phyloP scores from a whole-genome alignment of 441 rosid genomes.

The Adansonia madagascariensis region DNA sequence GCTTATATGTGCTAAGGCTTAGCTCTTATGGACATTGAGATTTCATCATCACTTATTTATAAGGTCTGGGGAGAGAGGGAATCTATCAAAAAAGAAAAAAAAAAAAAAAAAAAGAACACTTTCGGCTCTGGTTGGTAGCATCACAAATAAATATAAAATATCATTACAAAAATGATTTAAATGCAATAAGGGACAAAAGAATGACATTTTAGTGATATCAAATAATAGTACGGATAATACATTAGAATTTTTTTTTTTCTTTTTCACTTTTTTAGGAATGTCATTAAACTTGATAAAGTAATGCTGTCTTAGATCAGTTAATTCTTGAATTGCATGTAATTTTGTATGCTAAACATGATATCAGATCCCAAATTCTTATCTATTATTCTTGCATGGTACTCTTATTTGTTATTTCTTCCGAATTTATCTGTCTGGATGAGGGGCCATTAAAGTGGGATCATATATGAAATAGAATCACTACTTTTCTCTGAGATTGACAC shows the following conservation, averaged over 20 bases:
- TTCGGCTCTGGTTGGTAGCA: neutral
- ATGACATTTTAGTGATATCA: neutral
- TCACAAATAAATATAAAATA: neutral
- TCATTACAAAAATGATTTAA: neutral
- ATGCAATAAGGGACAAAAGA: neutral
- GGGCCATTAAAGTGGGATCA: too few relatives aligned
- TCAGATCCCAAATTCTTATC: too few relatives aligned
- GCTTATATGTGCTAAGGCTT: conserved; percentile 10
- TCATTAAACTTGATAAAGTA: too few relatives aligned
- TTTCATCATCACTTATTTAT: conserved; percentile 44
- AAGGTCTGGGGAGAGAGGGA: neutral
- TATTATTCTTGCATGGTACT: too few relatives aligned
- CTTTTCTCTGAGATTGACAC: too few relatives aligned
- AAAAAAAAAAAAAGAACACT: neutral
- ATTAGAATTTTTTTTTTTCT: too few relatives aligned
- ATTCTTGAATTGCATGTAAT: too few relatives aligned
- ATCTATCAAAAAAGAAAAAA: neutral
- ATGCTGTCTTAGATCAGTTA: too few relatives aligned
- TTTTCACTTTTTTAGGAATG: neutral
- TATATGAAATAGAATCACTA: too few relatives aligned
- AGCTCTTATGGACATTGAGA: conserved; percentile 49
- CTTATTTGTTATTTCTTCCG: too few relatives aligned
- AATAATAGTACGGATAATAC: neutral
- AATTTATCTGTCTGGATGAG: too few relatives aligned
- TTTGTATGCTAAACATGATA: too few relatives aligned